Percentiles rank a stretch among this genome's conserved stretches.
phyloP scores from a whole-genome alignment of 768 basidiomycete species.

The Leccinum uliginosum region DNA sequence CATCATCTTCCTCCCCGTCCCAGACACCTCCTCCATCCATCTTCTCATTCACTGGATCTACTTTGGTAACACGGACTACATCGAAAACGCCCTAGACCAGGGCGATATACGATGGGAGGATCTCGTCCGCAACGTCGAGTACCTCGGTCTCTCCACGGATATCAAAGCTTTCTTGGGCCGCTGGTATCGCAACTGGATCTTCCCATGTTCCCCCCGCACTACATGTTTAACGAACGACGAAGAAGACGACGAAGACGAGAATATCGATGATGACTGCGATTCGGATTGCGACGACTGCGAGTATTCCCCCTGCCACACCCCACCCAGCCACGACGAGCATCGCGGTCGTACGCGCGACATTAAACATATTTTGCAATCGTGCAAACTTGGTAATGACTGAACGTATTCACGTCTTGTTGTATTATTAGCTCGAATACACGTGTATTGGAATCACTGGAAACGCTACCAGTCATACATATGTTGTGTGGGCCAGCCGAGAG shows the following conservation, averaged over 20 bases:
- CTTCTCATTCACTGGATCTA: constrained; percentile 79
- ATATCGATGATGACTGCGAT: constrained; percentile 28
- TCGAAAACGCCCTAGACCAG: constrained; percentile 63
- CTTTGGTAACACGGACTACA: constrained; percentile 62
- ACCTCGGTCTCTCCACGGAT: constrained; percentile 69
- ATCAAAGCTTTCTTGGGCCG: constrained; percentile 73
- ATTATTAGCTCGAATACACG: too few relatives aligned
- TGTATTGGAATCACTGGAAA: too few relatives aligned
- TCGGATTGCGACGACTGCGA: constrained; percentile 26
- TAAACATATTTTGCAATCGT: background rate
- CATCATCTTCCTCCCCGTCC: constrained; percentile 67
- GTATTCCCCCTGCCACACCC: constrained; percentile 25
- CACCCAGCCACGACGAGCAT: constrained; percentile 35
- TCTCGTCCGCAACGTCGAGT: constrained; percentile 85
- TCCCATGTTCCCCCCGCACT: constrained; percentile 31
- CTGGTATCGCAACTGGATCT: constrained; percentile 69
- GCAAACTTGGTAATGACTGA: too few relatives aligned
- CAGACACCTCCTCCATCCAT: constrained; percentile 68
- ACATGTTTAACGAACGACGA: constrained; percentile 27
- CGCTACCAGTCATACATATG: too few relatives aligned
- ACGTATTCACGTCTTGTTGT: too few relatives aligned
- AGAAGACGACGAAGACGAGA: constrained; percentile 18
- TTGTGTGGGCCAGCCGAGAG: background rate
- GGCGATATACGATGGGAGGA: constrained; percentile 80
- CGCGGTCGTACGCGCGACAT: background rate